phyloP scores from a whole-genome alignment of 495 filamentous ascomycete species.

The Haplographium delicatum region DNA sequence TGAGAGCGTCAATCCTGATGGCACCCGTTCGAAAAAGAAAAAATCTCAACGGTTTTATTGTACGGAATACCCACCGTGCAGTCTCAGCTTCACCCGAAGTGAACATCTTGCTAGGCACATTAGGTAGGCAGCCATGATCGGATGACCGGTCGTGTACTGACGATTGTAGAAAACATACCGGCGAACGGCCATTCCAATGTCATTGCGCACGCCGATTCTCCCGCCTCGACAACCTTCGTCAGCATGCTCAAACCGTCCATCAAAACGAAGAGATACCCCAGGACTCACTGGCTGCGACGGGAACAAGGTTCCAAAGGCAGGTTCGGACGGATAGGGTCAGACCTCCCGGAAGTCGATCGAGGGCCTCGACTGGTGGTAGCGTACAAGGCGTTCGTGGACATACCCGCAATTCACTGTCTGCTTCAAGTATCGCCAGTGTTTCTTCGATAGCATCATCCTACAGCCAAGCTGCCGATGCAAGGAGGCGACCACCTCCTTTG shows the following conservation, averaged over 20 bases:
- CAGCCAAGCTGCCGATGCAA: slow-evolving; percentile 52
- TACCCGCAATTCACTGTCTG: slow-evolving; percentile 71
- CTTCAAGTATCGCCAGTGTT: slow-evolving; percentile 77
- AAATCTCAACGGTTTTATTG: slow-evolving; percentile 96
- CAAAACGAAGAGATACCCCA: slow-evolving; percentile 94
- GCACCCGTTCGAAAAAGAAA: slow-evolving; percentile 72
- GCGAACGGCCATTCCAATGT: slow-evolving; percentile 95
- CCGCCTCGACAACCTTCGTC: slow-evolving; percentile 90
- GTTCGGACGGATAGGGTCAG: slow-evolving; percentile 73
- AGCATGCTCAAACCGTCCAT: slow-evolving; percentile 97
- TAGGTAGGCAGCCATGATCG: slow-evolving; percentile 45
- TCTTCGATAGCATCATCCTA: slow-evolving; percentile 69
- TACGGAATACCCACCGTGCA: slow-evolving; percentile 94
- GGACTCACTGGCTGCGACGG: slow-evolving; percentile 89
- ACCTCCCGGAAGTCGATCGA: slow-evolving; percentile 61
- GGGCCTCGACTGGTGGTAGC: slow-evolving; percentile 64
- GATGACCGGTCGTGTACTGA: slow-evolving; percentile 25
- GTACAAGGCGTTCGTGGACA: slow-evolving; percentile 68
- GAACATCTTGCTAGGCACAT: slow-evolving; percentile 96
- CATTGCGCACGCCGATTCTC: slow-evolving; percentile 95
- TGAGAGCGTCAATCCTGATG: slow-evolving; percentile 63
- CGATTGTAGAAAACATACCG: slow-evolving; percentile 79
- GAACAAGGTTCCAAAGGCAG: slow-evolving; percentile 90
- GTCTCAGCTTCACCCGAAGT: slow-evolving; percentile 90
- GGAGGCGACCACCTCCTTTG: slow-evolving; percentile 72